Base-by-base conservation (phyloP, 306 rosid species). In the Geum urbanum region DNA sequence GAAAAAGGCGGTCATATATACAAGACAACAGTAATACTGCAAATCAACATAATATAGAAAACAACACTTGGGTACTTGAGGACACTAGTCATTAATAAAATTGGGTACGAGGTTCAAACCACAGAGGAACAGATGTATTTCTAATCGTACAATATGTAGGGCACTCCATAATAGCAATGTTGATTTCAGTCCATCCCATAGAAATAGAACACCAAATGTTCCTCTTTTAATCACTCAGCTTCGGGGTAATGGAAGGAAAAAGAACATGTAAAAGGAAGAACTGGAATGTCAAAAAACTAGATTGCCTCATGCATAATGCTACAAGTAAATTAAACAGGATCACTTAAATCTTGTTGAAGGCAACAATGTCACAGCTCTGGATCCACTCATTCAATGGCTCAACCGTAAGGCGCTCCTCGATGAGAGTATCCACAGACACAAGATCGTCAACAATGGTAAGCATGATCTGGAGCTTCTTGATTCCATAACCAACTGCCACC, bases 361-460 rank as follows among this genome's bases (percentile, higher is more conserved):
- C 97, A 1, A 85, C 97, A 46, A 91, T 91, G 86, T 91, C 97
- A 51, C 97, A 91, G 84, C 97, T 91, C 64, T 91, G 97, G 73
- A 91, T n/a, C 18, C 76, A 71, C 79, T 89, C 96, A 4, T 72
- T 87, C 78, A 79, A 61, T 5, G 97, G 97, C 67, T 86, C 91
- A 4, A 72, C 94, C 0, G 96, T 91, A 15, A 91, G 94, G 9
- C 1, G 72, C 75, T 91, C 97, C 77, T 91, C 97, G 7, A 91
- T 81, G 20, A 91, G 90, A 60, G 74, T 0, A 66, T 91, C 97
- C 70, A 89, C 91, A 0, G 97, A 91, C 8, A 91, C 97, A 22
- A 91, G 94, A 71, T 91, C 97, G 57, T 91, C 97, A 1, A 91
- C 81, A 37, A 91, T 91, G 3, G 96, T 81, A 72, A 91, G 55